Evolutionary conservation across 2,329 filamentous ascomycete genomes (phyloP).

Genomic region (Phaeomoniella chlamydospora): DNA sequence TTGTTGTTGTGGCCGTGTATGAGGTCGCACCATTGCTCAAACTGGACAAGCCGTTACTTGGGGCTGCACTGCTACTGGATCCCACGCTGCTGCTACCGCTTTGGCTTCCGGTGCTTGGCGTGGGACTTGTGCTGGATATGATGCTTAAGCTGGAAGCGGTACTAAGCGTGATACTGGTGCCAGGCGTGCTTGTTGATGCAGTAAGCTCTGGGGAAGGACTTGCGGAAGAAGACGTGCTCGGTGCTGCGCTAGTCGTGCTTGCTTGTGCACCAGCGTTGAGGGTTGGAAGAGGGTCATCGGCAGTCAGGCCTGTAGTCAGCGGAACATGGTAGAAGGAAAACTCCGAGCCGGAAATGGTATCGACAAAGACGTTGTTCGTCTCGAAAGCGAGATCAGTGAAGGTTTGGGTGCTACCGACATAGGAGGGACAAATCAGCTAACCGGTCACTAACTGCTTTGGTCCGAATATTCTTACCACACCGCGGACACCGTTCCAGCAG

Average conservation of each 20-base stretch:
- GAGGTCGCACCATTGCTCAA: conserved; percentile 1
- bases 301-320: conserved; percentile 1
- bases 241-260: conserved; percentile 1
- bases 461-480: conserved; percentile 1
- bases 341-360: conserved; percentile 1
- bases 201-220: background rate
- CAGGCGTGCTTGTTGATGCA: background rate
- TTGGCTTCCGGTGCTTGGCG: background rate
- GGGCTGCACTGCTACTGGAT: conserved; percentile 1
- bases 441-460: background rate
- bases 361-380: background rate
- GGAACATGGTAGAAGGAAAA: conserved; percentile 1
- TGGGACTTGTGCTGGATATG: too few relatives aligned
- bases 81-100: conserved; percentile 1
- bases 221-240: conserved; percentile 1
- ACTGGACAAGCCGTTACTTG: background rate
- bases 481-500: conserved; percentile 1
- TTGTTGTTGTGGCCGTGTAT: too few relatives aligned
- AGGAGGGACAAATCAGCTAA: background rate
- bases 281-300: conserved; percentile 1
- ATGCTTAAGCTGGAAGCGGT: too few relatives aligned
- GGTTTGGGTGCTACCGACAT: conserved; percentile 1
- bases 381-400: conserved; percentile 1
- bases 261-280: conserved; percentile 1
- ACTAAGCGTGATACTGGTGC: too few relatives aligned